Evolutionary conservation across 495 filamentous ascomycete species (phyloP).

Genomic region (Neurospora pannonica): DNA sequence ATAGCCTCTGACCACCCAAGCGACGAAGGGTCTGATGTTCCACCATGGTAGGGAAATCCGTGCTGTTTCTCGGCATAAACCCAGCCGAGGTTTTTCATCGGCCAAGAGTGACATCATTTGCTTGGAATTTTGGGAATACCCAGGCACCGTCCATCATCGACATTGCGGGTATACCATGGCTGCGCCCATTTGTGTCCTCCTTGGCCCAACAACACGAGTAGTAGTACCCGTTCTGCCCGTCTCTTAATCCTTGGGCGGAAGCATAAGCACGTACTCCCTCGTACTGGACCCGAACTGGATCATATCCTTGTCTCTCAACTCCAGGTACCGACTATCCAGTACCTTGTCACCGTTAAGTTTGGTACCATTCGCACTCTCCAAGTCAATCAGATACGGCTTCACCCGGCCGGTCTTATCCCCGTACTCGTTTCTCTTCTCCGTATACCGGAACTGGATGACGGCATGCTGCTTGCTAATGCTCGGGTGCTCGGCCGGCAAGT

Average conservation of each 20-base stretch:
- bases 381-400: constrained; percentile 83
- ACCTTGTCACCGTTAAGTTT: constrained; percentile 65
- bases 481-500: constrained; percentile 78
- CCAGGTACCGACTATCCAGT: constrained; percentile 69
- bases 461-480: constrained; percentile 93
- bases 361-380: constrained; percentile 92
- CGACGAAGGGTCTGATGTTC: not conserved
- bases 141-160: not conserved
- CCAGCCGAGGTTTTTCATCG: not conserved
- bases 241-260: constrained; percentile 39
- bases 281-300: constrained; percentile 79
- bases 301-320: constrained; percentile 81
- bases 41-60: not conserved
- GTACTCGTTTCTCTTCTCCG: constrained; percentile 73
- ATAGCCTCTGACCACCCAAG: not conserved
- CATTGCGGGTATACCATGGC: not conserved
- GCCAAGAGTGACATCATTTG: not conserved
- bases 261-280: constrained; percentile 79
- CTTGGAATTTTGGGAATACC: not conserved
- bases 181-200: not conserved
- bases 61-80: not conserved
- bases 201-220: not conserved
- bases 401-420: constrained; percentile 75
- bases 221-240: not conserved
- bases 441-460: constrained; percentile 83